A percentile compares a stretch with the other conserved stretches of the same genome.
Conservation (phyloP, 1,139 yeast genomes). For the Sugiyamaella neomexicana region DNA sequence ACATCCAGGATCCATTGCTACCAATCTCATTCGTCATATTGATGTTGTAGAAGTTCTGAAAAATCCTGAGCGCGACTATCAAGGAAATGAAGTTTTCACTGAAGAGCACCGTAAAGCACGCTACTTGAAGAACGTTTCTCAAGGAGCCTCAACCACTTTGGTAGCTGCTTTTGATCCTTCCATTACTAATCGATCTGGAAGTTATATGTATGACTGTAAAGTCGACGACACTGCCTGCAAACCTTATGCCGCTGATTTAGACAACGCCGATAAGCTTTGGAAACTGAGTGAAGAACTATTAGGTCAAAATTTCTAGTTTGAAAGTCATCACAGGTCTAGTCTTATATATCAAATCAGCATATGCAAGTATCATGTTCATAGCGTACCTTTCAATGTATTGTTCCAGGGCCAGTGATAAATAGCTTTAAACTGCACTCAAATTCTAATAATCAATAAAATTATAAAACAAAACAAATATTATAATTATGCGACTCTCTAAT, state of each 20-base stretch:
- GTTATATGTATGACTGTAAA: conserved; percentile 12
- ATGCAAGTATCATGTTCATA: too few species aligned
- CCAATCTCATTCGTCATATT: conserved; percentile 19
- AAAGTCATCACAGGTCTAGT: too few species aligned
- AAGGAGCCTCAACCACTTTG: conserved; percentile 19
- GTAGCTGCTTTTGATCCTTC: conserved; percentile 20
- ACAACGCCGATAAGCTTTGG: conserved; percentile 20
- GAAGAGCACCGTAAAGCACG: neutral
- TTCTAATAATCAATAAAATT: neutral
- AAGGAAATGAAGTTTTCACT: neutral
- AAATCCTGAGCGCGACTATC: conserved; percentile 10
- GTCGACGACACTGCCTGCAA: conserved; percentile 7
- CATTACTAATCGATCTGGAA: conserved; percentile 8
- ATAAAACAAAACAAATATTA: conserved; percentile 3
- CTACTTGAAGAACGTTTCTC: neutral
- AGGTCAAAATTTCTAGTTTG: conserved; percentile 13
- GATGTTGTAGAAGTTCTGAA: conserved; percentile 4
- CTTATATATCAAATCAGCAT: too few species aligned
- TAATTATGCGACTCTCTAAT: conserved; percentile 14
- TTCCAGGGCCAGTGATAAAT: too few species aligned
- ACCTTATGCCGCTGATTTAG: conserved; percentile 15
- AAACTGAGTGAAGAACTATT: conserved; percentile 19
- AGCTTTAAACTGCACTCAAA: neutral
- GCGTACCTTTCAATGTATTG: too few species aligned
- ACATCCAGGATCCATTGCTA: conserved; percentile 22